Conservation (phyloP, 352 stramenopile genomes). For the Phytophthora vignae region DNA sequence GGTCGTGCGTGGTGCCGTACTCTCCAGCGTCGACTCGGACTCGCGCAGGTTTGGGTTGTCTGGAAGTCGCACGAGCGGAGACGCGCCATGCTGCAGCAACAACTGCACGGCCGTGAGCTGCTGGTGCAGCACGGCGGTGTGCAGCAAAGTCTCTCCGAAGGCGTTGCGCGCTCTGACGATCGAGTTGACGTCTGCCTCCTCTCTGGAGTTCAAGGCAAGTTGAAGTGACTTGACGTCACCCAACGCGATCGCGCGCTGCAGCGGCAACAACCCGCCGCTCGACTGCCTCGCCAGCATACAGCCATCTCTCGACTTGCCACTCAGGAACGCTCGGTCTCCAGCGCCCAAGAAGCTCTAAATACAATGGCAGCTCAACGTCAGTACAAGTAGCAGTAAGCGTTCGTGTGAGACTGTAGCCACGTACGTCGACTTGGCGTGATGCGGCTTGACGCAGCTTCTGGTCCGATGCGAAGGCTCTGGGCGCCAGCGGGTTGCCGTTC, state of each 20-base stretch:
- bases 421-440: conserved; percentile 22
- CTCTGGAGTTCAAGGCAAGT: conserved; percentile 10
- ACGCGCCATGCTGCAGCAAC: conserved; percentile 60
- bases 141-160: conserved; percentile 73
- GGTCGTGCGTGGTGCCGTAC: conserved; percentile 52
- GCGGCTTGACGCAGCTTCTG: conserved; percentile 24
- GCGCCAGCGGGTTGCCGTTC: conserved; percentile 55
- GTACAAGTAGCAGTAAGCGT: neutral
- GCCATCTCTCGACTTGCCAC: conserved; percentile 33
- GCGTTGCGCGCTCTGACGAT: conserved; percentile 39
- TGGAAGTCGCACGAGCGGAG: conserved; percentile 45
- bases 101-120: conserved; percentile 57
- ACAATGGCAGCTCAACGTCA: neutral
- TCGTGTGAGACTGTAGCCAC: neutral
- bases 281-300: conserved; percentile 38
- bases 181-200: neutral
- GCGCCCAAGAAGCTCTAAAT: conserved; percentile 57
- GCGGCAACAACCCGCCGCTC: conserved; percentile 42
- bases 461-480: conserved; percentile 41
- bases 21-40: conserved; percentile 47
- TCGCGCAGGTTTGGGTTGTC: conserved; percentile 22
- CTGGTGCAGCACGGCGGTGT: conserved; percentile 70
- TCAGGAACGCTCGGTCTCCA: conserved; percentile 58
- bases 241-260: conserved; percentile 69
- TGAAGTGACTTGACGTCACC: conserved; percentile 51